Evolutionary conservation across 2,329 filamentous ascomycete genomes (phyloP).

Genomic region (Colletotrichum theobromicola): DNA sequence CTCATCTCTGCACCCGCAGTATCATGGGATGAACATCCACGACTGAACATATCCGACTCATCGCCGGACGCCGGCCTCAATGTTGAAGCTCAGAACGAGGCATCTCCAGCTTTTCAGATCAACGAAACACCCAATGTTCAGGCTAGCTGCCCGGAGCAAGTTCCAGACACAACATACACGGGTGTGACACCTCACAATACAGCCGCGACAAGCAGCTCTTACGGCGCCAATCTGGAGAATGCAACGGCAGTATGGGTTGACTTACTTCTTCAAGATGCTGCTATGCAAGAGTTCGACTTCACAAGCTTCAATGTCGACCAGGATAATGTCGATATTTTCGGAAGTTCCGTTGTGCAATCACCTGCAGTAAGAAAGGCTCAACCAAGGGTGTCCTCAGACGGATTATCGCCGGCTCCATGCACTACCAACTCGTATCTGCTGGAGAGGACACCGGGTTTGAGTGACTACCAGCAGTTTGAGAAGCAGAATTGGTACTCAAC

Average conservation of each 20-base stretch:
- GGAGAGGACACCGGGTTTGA: not conserved
- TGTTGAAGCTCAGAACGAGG: not conserved
- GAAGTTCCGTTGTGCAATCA: not conserved
- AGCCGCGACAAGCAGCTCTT: not conserved
- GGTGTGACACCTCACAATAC: not conserved
- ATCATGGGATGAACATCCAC: not conserved
- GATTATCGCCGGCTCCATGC: not conserved
- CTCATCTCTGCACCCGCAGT: not conserved
- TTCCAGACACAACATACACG: not conserved
- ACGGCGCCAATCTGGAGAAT: constrained; percentile 4
- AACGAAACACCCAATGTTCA: not conserved
- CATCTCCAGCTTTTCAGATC: not conserved
- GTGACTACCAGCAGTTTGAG: not conserved
- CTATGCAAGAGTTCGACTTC: constrained; percentile 4
- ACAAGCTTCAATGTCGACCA: not conserved
- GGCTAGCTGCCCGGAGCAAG: not conserved
- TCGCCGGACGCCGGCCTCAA: not conserved
- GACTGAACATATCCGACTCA: not conserved
- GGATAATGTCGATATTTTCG: not conserved
- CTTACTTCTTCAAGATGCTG: constrained; percentile 4
- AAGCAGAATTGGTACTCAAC: constrained; percentile 4
- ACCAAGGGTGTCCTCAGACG: not conserved
- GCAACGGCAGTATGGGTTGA: constrained; percentile 18
- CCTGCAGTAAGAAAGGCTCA: not conserved
- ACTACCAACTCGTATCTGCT: not conserved